phyloP scores from a whole-genome alignment of 352 stramenopile species.

The Pythium folliculosum region DNA sequence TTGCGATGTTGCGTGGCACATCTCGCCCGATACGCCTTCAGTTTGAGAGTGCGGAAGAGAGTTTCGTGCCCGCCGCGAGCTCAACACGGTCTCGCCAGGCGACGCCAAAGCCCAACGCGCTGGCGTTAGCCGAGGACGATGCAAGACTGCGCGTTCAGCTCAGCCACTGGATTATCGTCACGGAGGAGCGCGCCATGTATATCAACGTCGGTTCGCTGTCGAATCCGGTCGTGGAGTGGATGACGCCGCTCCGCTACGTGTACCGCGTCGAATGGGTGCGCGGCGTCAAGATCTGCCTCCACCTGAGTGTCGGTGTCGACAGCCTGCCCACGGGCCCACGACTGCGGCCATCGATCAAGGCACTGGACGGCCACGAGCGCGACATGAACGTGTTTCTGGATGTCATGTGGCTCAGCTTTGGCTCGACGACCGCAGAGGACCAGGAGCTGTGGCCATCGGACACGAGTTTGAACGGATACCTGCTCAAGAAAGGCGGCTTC shows the following conservation, averaged over 20 bases:
- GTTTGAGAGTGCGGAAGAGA: constrained; percentile 82
- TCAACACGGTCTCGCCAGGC: constrained; percentile 29
- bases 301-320: constrained; percentile 84
- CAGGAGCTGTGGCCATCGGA: constrained; percentile 89
- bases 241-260: constrained; percentile 87
- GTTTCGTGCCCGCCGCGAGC: constrained; percentile 33
- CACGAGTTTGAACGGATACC: constrained; percentile 83
- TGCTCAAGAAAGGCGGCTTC: constrained; percentile 84
- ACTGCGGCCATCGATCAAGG: constrained; percentile 64
- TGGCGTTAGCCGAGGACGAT: constrained; percentile 31
- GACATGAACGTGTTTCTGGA: constrained; percentile 89
- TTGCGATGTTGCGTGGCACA: constrained; percentile 76
- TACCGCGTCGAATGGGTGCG: constrained; percentile 81
- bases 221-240: constrained; percentile 85
- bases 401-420: constrained; percentile 89
- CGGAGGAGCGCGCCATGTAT: constrained; percentile 82
- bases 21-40: constrained; percentile 70
- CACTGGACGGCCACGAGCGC: constrained; percentile 71
- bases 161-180: constrained; percentile 87
- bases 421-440: constrained; percentile 75
- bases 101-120: constrained; percentile 14
- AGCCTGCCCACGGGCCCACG: constrained; percentile 81
- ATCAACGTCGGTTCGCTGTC: constrained; percentile 81
- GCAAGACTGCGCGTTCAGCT: constrained; percentile 69
- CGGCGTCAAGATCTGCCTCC: constrained; percentile 60